Evolutionary conservation across 1,284 basidiomycete genomes (phyloP).

Genomic region (Austropuccinia psidii): DNA sequence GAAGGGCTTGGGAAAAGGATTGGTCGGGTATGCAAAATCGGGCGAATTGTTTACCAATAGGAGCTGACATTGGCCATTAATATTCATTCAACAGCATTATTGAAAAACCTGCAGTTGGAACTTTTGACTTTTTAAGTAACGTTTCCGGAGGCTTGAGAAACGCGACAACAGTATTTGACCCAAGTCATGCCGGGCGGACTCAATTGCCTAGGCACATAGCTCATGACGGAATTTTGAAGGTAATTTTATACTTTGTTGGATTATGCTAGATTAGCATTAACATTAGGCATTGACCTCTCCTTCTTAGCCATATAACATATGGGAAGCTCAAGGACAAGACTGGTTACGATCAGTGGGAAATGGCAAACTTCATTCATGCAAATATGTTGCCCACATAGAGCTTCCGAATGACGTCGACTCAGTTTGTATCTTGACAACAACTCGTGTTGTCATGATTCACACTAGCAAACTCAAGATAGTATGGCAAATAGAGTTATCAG

Average conservation of each 20-base stretch:
- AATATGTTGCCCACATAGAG: slow-evolving; percentile 86
- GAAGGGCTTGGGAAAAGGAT: slow-evolving; percentile 92
- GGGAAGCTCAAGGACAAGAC: slow-evolving; percentile 88
- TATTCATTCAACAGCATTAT: slow-evolving; percentile 57
- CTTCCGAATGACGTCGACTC: slow-evolving; percentile 66
- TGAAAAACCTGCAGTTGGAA: slow-evolving; percentile 92
- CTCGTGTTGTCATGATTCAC: slow-evolving; percentile 72
- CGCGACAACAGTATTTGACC: slow-evolving; percentile 96
- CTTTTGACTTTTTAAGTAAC: slow-evolving; percentile 92
- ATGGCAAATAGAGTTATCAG: slow-evolving; percentile 84
- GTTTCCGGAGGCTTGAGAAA: slow-evolving; percentile 77
- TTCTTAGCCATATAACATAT: slow-evolving; percentile 67
- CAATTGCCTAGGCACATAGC: slow-evolving; percentile 82
- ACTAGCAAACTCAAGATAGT: slow-evolving; percentile 74
- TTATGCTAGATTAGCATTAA: slow-evolving; percentile 12
- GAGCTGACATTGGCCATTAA: slow-evolving; percentile 40
- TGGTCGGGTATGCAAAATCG: slow-evolving; percentile 66
- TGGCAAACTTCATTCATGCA: slow-evolving; percentile 72
- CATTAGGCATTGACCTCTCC: too few relatives aligned
- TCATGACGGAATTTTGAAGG: slow-evolving; percentile 72
- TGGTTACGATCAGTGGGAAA: slow-evolving; percentile 90
- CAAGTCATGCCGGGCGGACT: slow-evolving; percentile 77
- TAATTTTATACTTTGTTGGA: too few relatives aligned
- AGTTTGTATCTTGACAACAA: slow-evolving; percentile 71
- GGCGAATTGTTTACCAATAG: slow-evolving; percentile 36